Percentiles rank a stretch among this genome's conserved stretches.
These are phyloP conservation scores for Claviceps arundinis DNA, from an alignment of 2,329 filamentous ascomycete species.

Conservation along the genomic window DNA sequence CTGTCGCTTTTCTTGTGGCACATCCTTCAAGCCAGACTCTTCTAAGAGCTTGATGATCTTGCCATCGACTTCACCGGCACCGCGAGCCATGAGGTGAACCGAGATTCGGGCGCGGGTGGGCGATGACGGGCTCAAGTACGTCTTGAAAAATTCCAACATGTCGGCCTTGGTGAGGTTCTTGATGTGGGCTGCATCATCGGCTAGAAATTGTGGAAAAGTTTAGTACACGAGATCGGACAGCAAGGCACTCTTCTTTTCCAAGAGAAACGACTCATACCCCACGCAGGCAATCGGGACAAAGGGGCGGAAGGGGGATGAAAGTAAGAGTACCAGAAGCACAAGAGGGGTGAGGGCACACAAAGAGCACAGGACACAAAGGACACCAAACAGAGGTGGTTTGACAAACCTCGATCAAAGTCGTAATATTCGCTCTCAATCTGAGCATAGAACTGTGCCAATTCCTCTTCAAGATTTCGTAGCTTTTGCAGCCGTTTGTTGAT, in stretches of 20 bases:
- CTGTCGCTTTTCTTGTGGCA: slow-evolving; percentile 28
- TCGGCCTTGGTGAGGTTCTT: slow-evolving; percentile 65
- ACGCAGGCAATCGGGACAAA: not conserved
- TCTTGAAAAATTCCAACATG: slow-evolving; percentile 64
- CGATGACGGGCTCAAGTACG: slow-evolving; percentile 64
- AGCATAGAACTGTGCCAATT: slow-evolving; percentile 70
- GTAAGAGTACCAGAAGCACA: too few species aligned
- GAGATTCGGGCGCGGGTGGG: slow-evolving; percentile 65
- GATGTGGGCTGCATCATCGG: slow-evolving; percentile 58
- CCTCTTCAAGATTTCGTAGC: slow-evolving; percentile 79
- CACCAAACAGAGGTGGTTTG: not conserved
- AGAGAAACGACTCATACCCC: not conserved
- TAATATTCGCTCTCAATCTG: slow-evolving; percentile 79
- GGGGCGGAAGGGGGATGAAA: not conserved
- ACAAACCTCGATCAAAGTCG: slow-evolving; percentile 74
- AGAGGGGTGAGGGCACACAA: not conserved
- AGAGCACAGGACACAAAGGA: not conserved
- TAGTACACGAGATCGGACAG: too few species aligned
- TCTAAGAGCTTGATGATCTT: slow-evolving; percentile 29
- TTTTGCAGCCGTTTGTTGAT: slow-evolving; percentile 82
- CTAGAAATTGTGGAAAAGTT: too few species aligned
- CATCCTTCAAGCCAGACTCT: slow-evolving; percentile 21
- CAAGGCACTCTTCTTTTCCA: too few species aligned
- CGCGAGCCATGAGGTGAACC: slow-evolving; percentile 70
- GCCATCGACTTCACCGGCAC: slow-evolving; percentile 30